Evolutionary conservation across 2,329 filamentous ascomycete genomes (phyloP).

Genomic region (Shiraia bambusicola): DNA sequence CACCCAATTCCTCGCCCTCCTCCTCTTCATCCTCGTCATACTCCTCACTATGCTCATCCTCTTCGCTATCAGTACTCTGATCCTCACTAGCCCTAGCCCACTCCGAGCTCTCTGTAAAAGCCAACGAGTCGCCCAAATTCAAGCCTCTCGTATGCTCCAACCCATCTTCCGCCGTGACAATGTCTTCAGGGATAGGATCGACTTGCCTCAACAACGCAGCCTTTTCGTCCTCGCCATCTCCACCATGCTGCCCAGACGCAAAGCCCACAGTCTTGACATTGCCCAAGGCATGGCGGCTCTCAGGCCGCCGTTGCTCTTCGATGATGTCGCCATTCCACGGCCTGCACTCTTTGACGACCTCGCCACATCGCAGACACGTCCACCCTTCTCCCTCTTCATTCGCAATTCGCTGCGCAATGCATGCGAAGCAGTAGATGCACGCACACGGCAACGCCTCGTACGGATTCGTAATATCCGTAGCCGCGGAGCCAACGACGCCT

Average conservation of each 20-base stretch:
- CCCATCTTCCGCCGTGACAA: slow-evolving; percentile 10
- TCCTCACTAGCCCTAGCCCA: slow-evolving; percentile 40
- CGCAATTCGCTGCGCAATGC: slow-evolving; percentile 85
- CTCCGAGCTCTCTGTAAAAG: slow-evolving; percentile 37
- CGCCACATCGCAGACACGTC: slow-evolving; percentile 86
- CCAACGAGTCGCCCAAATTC: slow-evolving; percentile 31
- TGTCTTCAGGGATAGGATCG: slow-evolving; percentile 33
- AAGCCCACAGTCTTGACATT: slow-evolving; percentile 22
- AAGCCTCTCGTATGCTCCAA: slow-evolving; percentile 25
- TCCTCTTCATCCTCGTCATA: slow-evolving; percentile 43
- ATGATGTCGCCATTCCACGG: slow-evolving; percentile 92
- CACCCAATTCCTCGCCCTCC: slow-evolving; percentile 35
- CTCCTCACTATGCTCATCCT: slow-evolving; percentile 39
- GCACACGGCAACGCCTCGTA: slow-evolving; percentile 89
- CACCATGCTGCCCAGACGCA: slow-evolving; percentile 9
- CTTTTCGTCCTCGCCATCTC: slow-evolving; percentile 12
- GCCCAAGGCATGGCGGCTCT: slow-evolving; percentile 1
- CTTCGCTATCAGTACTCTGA: slow-evolving; percentile 13
- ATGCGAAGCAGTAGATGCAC: slow-evolving; percentile 95
- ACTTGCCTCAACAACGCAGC: slow-evolving; percentile 27
- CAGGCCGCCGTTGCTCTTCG: slow-evolving; percentile 44
- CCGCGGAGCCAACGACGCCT: slow-evolving; percentile 81
- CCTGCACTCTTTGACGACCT: slow-evolving; percentile 77
- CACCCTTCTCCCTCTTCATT: slow-evolving; percentile 93
- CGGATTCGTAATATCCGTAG: slow-evolving; percentile 93